These are phyloP conservation scores for Lentinula detonsa DNA, from an alignment of 768 basidiomycete genomes.

Conservation along the genomic window DNA sequence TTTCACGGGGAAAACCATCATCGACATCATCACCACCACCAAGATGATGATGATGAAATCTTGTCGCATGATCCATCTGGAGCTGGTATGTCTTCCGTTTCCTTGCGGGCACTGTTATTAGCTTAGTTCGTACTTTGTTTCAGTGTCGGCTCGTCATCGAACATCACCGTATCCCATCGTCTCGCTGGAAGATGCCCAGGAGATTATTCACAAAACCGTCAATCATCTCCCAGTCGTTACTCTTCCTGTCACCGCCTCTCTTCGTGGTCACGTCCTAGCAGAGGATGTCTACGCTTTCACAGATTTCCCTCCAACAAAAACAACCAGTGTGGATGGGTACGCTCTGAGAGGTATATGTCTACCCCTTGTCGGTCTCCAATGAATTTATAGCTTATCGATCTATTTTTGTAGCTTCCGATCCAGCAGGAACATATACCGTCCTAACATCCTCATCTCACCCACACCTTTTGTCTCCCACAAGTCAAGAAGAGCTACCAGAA, in stretches of 20 bases:
- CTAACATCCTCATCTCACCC: constrained; percentile 50
- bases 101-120: background rate
- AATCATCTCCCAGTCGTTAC: constrained; percentile 31
- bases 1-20: constrained; percentile 23
- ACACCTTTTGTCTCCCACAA: constrained; percentile 29
- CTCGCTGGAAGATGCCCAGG: constrained; percentile 58
- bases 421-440: constrained; percentile 62
- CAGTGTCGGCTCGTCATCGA: constrained; percentile 68
- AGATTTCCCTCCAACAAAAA: constrained; percentile 56
- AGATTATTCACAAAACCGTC: constrained; percentile 45
- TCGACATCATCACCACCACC: constrained; percentile 29
- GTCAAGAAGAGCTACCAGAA: constrained; percentile 43
- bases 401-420: constrained; percentile 45
- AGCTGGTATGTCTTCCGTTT: constrained; percentile 40
- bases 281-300: constrained; percentile 65
- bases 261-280: constrained; percentile 70
- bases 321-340: constrained; percentile 88
- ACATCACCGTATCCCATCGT: constrained; percentile 74
- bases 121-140: background rate
- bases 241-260: constrained; percentile 24
- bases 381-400: background rate
- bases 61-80: constrained; percentile 67
- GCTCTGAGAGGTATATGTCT: constrained; percentile 60
- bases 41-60: constrained; percentile 49
- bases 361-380: background rate